A percentile compares a stretch with the other conserved stretches of the same genome.
These are phyloP conservation scores for Phoenix roebelenii DNA, from an alignment of 176 grass and related monocot species.

Conservation along the genomic window DNA sequence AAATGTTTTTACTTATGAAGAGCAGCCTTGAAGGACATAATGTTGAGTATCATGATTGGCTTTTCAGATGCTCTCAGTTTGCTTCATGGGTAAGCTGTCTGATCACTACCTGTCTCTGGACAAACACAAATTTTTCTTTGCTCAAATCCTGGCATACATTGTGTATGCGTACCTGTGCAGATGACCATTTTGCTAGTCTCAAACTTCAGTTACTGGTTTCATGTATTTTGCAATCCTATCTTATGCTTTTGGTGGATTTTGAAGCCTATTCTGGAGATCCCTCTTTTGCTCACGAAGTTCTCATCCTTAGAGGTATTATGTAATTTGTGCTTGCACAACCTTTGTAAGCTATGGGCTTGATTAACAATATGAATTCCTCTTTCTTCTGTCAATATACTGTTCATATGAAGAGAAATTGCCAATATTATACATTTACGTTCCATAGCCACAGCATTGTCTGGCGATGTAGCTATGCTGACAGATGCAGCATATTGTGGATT, in stretches of 20 bases:
- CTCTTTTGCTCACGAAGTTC: slow-evolving; percentile 69
- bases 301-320: slow-evolving; percentile 41
- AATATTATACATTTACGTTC: no score
- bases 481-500: no score
- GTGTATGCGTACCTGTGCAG: slow-evolving; percentile 20
- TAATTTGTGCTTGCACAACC: no score
- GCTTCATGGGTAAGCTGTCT: slow-evolving; percentile 56
- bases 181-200: slow-evolving; percentile 32
- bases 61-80: slow-evolving; percentile 53
- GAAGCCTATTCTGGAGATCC: slow-evolving; percentile 66
- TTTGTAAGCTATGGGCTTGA: no score
- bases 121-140: background rate
- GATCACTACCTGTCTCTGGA: background rate
- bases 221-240: slow-evolving; percentile 51
- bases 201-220: slow-evolving; percentile 37
- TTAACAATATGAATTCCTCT: no score
- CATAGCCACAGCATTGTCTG: no score
- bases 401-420: no score
- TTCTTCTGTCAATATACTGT: no score
- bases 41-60: slow-evolving; percentile 32
- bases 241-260: slow-evolving; percentile 74
- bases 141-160: slow-evolving; percentile 2
- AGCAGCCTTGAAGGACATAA: slow-evolving; percentile 25
- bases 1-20: slow-evolving; percentile 34
- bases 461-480: no score